Conservation (phyloP, 257 asterid genomes). For the Solanum tarapatanum region DNA sequence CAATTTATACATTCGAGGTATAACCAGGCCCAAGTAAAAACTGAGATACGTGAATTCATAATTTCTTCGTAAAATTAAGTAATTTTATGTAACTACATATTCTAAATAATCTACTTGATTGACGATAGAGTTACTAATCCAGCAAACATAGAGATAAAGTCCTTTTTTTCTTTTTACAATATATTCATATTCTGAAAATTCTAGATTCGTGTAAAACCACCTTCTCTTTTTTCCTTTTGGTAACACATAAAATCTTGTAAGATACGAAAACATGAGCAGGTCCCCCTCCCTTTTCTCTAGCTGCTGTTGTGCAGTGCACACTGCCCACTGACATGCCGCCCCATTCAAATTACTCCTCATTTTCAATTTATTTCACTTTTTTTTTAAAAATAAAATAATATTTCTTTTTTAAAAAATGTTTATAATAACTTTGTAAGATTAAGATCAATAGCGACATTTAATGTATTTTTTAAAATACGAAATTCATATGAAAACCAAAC, state of each 20-base stretch:
- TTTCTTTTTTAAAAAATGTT: no score
- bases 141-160: not conserved
- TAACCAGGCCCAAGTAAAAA: not conserved
- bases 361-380: not conserved
- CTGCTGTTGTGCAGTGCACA: not conserved
- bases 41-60: not conserved
- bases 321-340: not conserved
- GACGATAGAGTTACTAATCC: no score
- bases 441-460: no score
- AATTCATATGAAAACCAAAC: no score
- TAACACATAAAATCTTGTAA: not conserved
- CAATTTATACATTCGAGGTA: not conserved
- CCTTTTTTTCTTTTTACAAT: not conserved
- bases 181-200: no score
- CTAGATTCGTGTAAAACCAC: rapidly evolving
- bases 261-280: not conserved
- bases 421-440: no score
- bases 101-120: no score
- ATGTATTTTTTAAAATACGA: no score
- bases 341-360: not conserved
- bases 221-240: no score
- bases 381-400: no score
- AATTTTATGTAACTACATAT: no score
- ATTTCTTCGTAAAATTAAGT: no score
- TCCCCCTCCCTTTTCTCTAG: not conserved